Evolutionary conservation across 192 early-diverging fungal genomes (phyloP), one percentile per base, ranked within the genome.

Genomic region (Thamnidium elegans): DNA sequence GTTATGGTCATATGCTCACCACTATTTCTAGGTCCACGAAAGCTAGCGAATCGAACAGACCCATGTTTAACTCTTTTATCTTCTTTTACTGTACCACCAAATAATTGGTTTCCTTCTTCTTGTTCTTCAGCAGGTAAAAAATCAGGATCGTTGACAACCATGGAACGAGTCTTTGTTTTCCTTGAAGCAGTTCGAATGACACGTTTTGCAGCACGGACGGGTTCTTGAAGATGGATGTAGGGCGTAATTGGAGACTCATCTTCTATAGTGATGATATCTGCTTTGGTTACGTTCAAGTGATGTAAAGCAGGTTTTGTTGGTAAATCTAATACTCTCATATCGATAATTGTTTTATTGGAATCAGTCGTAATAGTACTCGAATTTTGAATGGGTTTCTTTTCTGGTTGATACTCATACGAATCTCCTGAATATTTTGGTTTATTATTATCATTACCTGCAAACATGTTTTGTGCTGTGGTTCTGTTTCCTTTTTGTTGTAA

Each of bases 131-230:
- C 20, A 17, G 50, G 20, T 36, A 21, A 17, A 17, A 43, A n/a
- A 15, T 20, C 34, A 8, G 21, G 20, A 43, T 51, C 48, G 5
- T 54, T 45, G 17, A 51, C 39, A 3, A 64, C n/a, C 30, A 64
- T 55, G 2, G 63, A 64, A 11, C 20, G 34, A 42, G 63, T 20
- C 23, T 54, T 64, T 11, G 50, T 26, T 39, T 64, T 64, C 44
- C 51, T n/a, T 13, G 63, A 53, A 21, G 63, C 50, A 54, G 50
- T 20, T 43, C 50, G 17, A 42, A 63, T 63, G 23, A 54, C 14
- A n/a, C 48, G 53, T 63, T 52, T 63, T 20, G 62, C 62, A 39
- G 48, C 48, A 21, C 48, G 47, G 17, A 63, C 50, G 13, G 62
- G 48, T n/a, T 63, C 48, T 26, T 59, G 58, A 8, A 45, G 8